Percentiles rank a stretch among this genome's conserved stretches.
Evolutionary conservation across 2,329 filamentous ascomycete species (phyloP).

Genomic region (Apiospora marii): DNA sequence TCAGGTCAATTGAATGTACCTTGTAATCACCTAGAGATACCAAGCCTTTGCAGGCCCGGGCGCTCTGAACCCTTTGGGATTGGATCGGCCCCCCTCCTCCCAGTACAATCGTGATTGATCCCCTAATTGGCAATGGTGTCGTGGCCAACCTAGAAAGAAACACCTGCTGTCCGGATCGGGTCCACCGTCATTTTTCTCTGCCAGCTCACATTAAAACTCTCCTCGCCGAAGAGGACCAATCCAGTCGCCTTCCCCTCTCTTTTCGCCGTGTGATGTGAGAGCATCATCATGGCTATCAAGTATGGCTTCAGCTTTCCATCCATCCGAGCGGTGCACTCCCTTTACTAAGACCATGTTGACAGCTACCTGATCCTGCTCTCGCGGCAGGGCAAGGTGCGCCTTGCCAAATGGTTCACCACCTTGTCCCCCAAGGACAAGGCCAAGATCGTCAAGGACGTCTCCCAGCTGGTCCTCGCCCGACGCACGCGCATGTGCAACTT

Average conservation of each 20-base stretch:
- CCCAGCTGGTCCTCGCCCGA: constrained; percentile 93
- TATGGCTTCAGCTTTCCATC: constrained; percentile 41
- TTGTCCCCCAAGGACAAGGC: constrained; percentile 98
- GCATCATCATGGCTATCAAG: constrained; percentile 58
- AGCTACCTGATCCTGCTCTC: constrained; percentile 98
- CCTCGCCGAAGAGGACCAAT: constrained; percentile 29
- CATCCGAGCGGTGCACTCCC: constrained; percentile 17
- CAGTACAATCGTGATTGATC: constrained; percentile 8
- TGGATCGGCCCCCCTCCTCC: not conserved
- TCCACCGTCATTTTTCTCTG: constrained; percentile 25
- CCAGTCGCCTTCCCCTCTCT: constrained; percentile 25
- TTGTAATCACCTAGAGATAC: not conserved
- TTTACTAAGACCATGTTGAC: constrained; percentile 36
- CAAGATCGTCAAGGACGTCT: constrained; percentile 99
- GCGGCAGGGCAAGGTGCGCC: constrained; percentile 98
- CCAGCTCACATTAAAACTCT: constrained; percentile 25
- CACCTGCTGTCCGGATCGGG: constrained; percentile 14
- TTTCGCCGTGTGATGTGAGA: constrained; percentile 38
- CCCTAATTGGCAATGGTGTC: constrained; percentile 6
- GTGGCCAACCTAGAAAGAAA: constrained; percentile 22
- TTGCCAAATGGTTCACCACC: constrained; percentile 99
- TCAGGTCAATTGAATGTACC: not conserved
- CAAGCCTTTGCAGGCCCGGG: not conserved
- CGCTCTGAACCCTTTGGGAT: constrained; percentile 3
- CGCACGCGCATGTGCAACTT: constrained; percentile 99